Evolutionary conservation across 148 eudicot species (phyloP), one percentile per base, ranked within the genome.

Genomic region (Camellia japonica): DNA sequence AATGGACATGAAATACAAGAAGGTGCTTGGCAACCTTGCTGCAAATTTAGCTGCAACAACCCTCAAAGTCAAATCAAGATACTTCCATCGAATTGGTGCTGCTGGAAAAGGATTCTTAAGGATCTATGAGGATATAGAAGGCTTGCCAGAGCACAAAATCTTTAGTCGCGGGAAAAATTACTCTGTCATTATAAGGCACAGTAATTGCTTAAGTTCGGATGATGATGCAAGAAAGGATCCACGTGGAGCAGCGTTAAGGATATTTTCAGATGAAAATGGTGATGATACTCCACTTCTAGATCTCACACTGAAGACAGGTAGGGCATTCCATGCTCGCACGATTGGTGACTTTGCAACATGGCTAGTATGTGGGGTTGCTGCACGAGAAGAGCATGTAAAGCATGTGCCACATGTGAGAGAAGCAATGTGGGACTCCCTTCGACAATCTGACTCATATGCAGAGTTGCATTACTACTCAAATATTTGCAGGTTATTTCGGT

Each of bases 191-290:
- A 72, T 89, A 7, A 79, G 91, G 8, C 91, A 89, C 56, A 89
- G 89, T 70, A 89, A 89, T 77, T 83, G 91, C 78, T 81, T 89
- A 74, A 89, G 91, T 60, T 84, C 91, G 0, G 91, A 89, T 77
- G 91, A 89, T 79, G 91, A 89, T 83, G 91, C 91, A 58, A 86
- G 91, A 49, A 74, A 86, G 4, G 91, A 89, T 78, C 83, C 91
- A 23, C 83, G 91, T 10, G 91, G 91, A 18, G 89, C 89, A 15
- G 89, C 91, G 16, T 18, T 89, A n/a, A 81, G 91, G 71, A 89
- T 89, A 44, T 82, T 88, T 6, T 73, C 89, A 38, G 73, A 86
- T 16, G 15, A 77, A 23, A 6, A 65, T 20, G 75, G 74, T 10
- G 47, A n/a, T 64, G 73, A 73, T 44, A 16, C 79, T 10, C 77